These are phyloP conservation scores for Pleurotus djamor DNA, from an alignment of 768 basidiomycete genomes.

Conservation along the genomic window DNA sequence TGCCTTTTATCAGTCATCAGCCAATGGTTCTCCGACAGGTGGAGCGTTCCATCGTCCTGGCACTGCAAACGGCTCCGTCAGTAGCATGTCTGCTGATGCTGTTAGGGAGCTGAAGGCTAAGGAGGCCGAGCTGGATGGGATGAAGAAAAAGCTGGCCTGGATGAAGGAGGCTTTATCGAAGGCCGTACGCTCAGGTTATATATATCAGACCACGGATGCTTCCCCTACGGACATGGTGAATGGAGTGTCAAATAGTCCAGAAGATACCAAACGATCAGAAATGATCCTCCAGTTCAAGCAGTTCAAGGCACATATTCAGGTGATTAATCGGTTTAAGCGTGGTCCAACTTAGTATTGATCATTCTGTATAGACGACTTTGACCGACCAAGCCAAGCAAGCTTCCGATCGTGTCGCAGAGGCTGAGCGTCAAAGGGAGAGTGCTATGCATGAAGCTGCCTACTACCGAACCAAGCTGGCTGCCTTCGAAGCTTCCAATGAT, in stretches of 20 bases:
- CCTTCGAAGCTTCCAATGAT: constrained; percentile 71
- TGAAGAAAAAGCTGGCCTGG: constrained; percentile 81
- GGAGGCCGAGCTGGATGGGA: constrained; percentile 75
- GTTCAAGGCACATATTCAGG: constrained; percentile 85
- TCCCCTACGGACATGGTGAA: constrained; percentile 32
- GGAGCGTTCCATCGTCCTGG: constrained; percentile 51
- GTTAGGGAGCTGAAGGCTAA: constrained; percentile 79
- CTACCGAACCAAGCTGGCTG: constrained; percentile 92
- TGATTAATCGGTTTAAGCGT: constrained; percentile 29
- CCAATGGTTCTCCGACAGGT: constrained; percentile 37
- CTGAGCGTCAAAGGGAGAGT: constrained; percentile 70
- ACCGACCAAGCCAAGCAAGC: constrained; percentile 73
- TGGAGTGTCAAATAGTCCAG: constrained; percentile 36
- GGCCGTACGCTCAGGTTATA: constrained; percentile 78
- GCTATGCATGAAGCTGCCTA: constrained; percentile 95
- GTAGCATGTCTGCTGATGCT: constrained; percentile 73
- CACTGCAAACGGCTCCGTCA: constrained; percentile 50
- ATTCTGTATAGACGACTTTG: constrained; percentile 53
- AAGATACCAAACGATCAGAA: constrained; percentile 43
- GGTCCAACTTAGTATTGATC: not conserved
- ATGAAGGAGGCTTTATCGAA: constrained; percentile 77
- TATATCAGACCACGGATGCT: constrained; percentile 50
- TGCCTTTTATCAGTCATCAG: constrained; percentile 49
- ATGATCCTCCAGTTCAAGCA: constrained; percentile 84
- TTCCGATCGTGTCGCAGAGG: constrained; percentile 76